Percentiles rank a stretch among this genome's conserved stretches.
These are phyloP conservation scores for Lyophyllum atratum DNA, from an alignment of 768 basidiomycete genomes.

Conservation along the genomic window DNA sequence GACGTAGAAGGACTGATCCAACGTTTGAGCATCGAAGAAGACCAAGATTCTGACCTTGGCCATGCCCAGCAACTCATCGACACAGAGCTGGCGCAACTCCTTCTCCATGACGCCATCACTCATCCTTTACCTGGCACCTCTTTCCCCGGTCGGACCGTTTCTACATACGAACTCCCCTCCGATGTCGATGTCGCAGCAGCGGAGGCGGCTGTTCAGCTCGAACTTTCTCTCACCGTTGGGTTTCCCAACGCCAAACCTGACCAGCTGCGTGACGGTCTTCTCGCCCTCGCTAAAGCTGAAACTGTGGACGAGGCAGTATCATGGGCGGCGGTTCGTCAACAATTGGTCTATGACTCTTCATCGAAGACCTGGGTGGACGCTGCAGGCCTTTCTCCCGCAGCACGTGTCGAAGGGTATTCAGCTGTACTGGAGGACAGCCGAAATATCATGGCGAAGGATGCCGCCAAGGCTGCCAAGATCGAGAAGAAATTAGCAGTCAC, in stretches of 20 bases:
- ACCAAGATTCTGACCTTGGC: slow-evolving; percentile 39
- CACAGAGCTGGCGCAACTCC: slow-evolving; percentile 72
- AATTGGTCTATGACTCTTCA: slow-evolving; percentile 62
- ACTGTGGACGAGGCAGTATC: slow-evolving; percentile 59
- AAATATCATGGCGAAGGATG: slow-evolving; percentile 77
- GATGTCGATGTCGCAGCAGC: slow-evolving; percentile 77
- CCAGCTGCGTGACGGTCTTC: slow-evolving; percentile 77
- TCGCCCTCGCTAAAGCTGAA: slow-evolving; percentile 63
- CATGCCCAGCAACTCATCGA: slow-evolving; percentile 69
- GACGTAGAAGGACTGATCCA: slow-evolving; percentile 66
- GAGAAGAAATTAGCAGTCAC: slow-evolving; percentile 90
- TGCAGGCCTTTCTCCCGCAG: slow-evolving; percentile 52
- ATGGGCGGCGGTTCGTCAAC: slow-evolving; percentile 70
- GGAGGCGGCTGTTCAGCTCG: slow-evolving; percentile 69
- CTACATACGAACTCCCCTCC: slow-evolving; percentile 70
- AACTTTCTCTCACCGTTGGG: slow-evolving; percentile 79
- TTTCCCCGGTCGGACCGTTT: slow-evolving; percentile 69
- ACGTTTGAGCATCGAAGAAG: slow-evolving; percentile 54
- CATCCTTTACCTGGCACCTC: slow-evolving; percentile 89
- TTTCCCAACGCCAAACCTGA: slow-evolving; percentile 82
- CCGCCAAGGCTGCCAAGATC: slow-evolving; percentile 74
- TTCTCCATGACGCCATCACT: slow-evolving; percentile 86
- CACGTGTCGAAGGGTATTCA: slow-evolving; percentile 65
- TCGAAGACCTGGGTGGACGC: slow-evolving; percentile 70
- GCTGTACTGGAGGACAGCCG: slow-evolving; percentile 62